Base-by-base conservation (phyloP, 768 basidiomycete species). In the Leccinum broughii region DNA sequence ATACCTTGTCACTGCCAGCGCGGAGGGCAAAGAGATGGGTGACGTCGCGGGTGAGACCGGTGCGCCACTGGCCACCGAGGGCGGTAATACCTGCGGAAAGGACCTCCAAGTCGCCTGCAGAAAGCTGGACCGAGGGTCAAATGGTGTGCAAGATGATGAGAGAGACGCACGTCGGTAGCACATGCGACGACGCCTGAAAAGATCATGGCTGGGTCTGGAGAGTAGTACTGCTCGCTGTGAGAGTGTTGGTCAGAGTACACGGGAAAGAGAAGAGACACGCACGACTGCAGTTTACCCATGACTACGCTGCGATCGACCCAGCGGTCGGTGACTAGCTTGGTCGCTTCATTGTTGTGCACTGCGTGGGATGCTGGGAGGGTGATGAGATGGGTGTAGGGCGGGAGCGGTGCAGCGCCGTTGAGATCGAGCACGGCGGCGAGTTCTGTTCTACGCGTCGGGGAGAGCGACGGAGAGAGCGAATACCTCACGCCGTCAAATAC, bases 151-250 rank as follows among this genome's bases (percentile, higher is more conserved):
- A 41, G 26, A 20, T 11, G 15, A 13, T 1, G 35, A 35, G 37
- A 20, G 37, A 28, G 28, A 69, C 80, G 57, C 60, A 91, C 88
- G 61, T 88, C 87, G 14, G 85, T 80, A 3, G 86, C 84, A 66
- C 87, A 88, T 0, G 87, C 90, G 10, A 89, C 83, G 20, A 95
- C 78, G 2, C 91, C 91, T 7, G 93, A 95, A 76, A 96, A 95
- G 52, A 94, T 80, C 79, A 85, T 84, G 1, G 80, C 71, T 0
- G 90, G 90, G 70, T 93, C 86, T 3, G 91, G 79, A 2, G 93
- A 95, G 76, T 87, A 95, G 68, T 78, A 84, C 26, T 81, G 72
- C 6, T 85, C 70, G 24, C 85, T 86, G 44, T 37, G 32, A 8
- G 24, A 22, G 60, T 37, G 60, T 26, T 44, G 37, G 64, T 58